Percentiles rank a stretch among this genome's conserved stretches.
phyloP scores from a whole-genome alignment of 208 protist genomes.

The Crithidia bombi region DNA sequence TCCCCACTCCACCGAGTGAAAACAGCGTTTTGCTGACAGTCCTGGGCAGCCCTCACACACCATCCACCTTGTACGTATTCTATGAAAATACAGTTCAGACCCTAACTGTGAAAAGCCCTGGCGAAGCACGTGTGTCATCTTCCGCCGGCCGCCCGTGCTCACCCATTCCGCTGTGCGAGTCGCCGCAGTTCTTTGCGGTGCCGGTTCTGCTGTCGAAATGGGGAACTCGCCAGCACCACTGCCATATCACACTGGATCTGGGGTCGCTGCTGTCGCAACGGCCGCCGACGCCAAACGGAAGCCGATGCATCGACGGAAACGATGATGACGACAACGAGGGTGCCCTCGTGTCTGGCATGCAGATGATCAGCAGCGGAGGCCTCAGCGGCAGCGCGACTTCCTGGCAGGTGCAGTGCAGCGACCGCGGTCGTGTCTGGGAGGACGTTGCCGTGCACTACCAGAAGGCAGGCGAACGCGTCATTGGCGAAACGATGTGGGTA shows the following conservation, averaged over 20 bases:
- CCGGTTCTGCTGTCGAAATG: slow-evolving; percentile 19
- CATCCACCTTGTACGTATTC: slow-evolving; percentile 26
- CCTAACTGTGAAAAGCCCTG: not conserved
- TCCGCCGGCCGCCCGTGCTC: not conserved
- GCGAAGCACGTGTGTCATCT: not conserved
- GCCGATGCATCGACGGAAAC: too few species aligned
- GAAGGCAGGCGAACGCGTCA: slow-evolving; percentile 8
- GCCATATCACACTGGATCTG: slow-evolving; percentile 25
- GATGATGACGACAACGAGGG: slow-evolving; percentile 3
- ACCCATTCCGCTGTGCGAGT: slow-evolving; percentile 8
- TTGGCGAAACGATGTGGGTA: slow-evolving; percentile 23
- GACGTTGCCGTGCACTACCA: slow-evolving; percentile 30
- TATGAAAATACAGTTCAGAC: slow-evolving; percentile 20
- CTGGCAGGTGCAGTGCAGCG: slow-evolving; percentile 36
- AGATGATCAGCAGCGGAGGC: slow-evolving; percentile 29
- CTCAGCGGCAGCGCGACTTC: not conserved
- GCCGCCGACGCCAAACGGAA: not conserved
- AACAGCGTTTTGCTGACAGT: slow-evolving; percentile 18
- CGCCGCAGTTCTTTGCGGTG: slow-evolving; percentile 26
- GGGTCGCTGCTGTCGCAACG: slow-evolving; percentile 7
- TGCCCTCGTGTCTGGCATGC: slow-evolving; percentile 22
- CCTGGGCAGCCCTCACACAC: slow-evolving; percentile 14
- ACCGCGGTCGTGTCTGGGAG: slow-evolving; percentile 15
- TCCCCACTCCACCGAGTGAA: not conserved
- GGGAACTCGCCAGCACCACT: slow-evolving; percentile 29